Percentiles rank a stretch among this genome's conserved stretches.
Conservation (phyloP, 257 asterid genomes). For the Agastache rugosa region DNA sequence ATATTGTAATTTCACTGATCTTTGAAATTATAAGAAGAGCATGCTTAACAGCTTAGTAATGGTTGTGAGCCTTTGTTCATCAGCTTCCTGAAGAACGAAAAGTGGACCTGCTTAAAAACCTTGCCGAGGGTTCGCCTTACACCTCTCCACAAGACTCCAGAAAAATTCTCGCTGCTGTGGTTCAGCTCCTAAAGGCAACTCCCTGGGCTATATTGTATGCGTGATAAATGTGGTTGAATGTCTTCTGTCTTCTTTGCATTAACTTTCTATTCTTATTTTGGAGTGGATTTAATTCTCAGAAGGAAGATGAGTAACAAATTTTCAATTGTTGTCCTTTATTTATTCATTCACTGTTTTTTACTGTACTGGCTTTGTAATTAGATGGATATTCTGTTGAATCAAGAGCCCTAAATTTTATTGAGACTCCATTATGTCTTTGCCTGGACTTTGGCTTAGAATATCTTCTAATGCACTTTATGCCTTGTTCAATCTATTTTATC, state of each 20-base stretch:
- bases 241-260: conserved; percentile 9
- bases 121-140: conserved; percentile 91
- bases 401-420: conserved; percentile 21
- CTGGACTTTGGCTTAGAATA: conserved; percentile 22
- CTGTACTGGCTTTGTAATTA: background rate
- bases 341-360: background rate
- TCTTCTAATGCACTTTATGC: conserved; percentile 27
- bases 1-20: conserved; percentile 27
- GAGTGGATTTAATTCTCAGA: conserved; percentile 5
- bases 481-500: conserved; percentile 29
- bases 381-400: conserved; percentile 25
- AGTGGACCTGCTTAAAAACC: conserved; percentile 92
- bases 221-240: conserved; percentile 23
- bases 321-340: background rate
- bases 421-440: conserved; percentile 20
- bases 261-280: conserved; percentile 12
- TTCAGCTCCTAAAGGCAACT: conserved; percentile 81
- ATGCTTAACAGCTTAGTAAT: conserved; percentile 29
- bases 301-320: background rate
- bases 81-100: conserved; percentile 94
- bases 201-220: conserved; percentile 20
- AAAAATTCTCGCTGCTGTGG: conserved; percentile 81
- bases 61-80: conserved; percentile 38
- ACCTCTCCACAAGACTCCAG: conserved; percentile 86
- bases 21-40: conserved; percentile 26